phyloP scores from a whole-genome alignment of 1,139 yeast genomes.

The Diutina neorugosa region DNA sequence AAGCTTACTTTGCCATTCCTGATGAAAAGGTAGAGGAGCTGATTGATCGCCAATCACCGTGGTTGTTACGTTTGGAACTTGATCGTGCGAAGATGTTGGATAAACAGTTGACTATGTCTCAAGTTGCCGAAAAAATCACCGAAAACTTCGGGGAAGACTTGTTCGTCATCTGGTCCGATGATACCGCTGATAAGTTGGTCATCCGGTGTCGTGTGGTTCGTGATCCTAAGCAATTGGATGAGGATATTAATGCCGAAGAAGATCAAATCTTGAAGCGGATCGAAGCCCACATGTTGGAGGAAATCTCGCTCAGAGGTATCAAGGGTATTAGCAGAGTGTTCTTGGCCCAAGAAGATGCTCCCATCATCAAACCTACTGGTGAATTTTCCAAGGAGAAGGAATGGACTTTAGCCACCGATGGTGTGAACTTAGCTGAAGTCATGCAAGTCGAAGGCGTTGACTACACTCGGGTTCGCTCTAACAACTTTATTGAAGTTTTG shows the following conservation, averaged over 20 bases:
- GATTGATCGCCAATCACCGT: constrained; percentile 89
- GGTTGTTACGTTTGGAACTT: constrained; percentile 90
- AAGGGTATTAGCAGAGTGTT: constrained; percentile 86
- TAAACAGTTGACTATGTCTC: constrained; percentile 95
- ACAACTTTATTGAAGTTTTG: constrained; percentile 91
- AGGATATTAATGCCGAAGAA: constrained; percentile 91
- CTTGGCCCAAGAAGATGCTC: constrained; percentile 87
- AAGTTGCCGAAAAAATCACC: constrained; percentile 92
- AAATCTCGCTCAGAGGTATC: constrained; percentile 91
- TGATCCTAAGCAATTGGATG: constrained; percentile 88
- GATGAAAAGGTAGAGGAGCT: constrained; percentile 95
- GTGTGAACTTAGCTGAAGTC: constrained; percentile 91
- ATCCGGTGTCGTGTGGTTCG: constrained; percentile 98
- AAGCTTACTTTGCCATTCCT: constrained; percentile 93
- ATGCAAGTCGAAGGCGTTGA: constrained; percentile 95
- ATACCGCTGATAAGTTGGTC: constrained; percentile 91
- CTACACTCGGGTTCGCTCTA: constrained; percentile 78
- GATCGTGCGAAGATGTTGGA: constrained; percentile 99
- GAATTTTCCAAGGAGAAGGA: constrained; percentile 83
- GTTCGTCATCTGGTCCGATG: constrained; percentile 98
- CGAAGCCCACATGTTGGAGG: constrained; percentile 93
- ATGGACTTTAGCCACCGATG: constrained; percentile 98
- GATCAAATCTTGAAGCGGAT: constrained; percentile 93
- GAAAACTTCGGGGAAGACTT: constrained; percentile 90
- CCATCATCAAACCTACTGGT: constrained; percentile 70